phyloP scores from a whole-genome alignment of 208 protist species.

The Willaertia magna region DNA sequence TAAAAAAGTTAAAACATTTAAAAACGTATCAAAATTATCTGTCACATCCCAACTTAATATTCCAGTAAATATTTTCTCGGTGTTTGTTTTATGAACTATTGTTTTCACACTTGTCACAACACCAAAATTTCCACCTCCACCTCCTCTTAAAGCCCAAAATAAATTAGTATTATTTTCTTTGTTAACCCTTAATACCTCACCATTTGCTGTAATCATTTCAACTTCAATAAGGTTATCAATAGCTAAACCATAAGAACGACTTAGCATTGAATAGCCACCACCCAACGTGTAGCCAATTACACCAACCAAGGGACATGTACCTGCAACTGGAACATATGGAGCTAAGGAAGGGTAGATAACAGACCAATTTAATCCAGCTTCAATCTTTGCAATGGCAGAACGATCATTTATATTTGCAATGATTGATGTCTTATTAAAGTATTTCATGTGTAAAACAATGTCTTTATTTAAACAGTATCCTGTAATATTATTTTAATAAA shows the following conservation, averaged over 20 bases:
- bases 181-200: not conserved
- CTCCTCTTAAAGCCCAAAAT: constrained; percentile 12
- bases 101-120: too few relatives aligned
- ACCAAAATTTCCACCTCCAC: constrained; percentile 11
- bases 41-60: too few relatives aligned
- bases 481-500: too few relatives aligned
- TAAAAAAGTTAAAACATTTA: too few relatives aligned
- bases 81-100: too few relatives aligned
- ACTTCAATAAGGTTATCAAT: constrained; percentile 8
- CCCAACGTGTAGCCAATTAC: not conserved
- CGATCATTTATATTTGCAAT: too few relatives aligned
- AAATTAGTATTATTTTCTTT: constrained; percentile 12
- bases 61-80: too few relatives aligned
- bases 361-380: not conserved
- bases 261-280: not conserved
- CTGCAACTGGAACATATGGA: not conserved
- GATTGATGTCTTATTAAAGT: not conserved
- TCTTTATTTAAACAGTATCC: not conserved
- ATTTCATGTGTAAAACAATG: not conserved
- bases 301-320: not conserved
- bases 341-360: not conserved
- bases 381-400: not conserved
- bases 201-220: not conserved
- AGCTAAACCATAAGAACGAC: not conserved
- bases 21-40: too few relatives aligned